These are phyloP conservation scores for Rhodofomes roseus DNA, from an alignment of 1,284 basidiomycete species.

Conservation along the genomic window DNA sequence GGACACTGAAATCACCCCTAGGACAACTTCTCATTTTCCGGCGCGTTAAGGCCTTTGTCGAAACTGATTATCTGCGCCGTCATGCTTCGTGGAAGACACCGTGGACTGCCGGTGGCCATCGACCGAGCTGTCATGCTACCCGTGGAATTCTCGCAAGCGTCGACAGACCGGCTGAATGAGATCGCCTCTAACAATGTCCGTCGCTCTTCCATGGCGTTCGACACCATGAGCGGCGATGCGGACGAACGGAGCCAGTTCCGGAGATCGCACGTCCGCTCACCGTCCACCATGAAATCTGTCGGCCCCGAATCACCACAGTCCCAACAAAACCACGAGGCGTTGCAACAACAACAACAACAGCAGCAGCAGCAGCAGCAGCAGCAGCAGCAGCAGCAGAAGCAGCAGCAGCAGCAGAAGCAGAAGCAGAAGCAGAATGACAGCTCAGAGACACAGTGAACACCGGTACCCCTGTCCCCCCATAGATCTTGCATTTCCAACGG, in stretches of 20 bases:
- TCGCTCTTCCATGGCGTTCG: background rate
- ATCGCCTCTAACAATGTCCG: background rate
- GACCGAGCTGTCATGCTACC: constrained; percentile 84
- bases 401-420: background rate
- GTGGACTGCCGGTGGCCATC: constrained; percentile 85
- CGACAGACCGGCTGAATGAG: constrained; percentile 5
- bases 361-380: background rate
- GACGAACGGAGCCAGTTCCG: background rate
- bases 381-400: background rate
- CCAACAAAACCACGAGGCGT: background rate
- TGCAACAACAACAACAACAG: background rate
- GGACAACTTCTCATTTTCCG: constrained; percentile 79
- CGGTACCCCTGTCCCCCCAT: background rate
- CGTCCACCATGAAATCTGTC: background rate
- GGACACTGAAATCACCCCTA: constrained; percentile 20
- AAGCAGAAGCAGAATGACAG: background rate
- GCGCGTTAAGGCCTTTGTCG: constrained; percentile 75
- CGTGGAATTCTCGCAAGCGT: constrained; percentile 40
- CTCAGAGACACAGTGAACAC: background rate
- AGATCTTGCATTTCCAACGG: background rate
- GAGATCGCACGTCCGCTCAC: background rate
- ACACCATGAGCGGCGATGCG: background rate
- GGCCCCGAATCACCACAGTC: background rate
- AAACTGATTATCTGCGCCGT: constrained; percentile 85
- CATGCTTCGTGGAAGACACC: constrained; percentile 92